A percentile compares a stretch with the other conserved stretches of the same genome.
phyloP scores from a whole-genome alignment of 139 green algal genomes.

The Picochlorum sp. region DNA sequence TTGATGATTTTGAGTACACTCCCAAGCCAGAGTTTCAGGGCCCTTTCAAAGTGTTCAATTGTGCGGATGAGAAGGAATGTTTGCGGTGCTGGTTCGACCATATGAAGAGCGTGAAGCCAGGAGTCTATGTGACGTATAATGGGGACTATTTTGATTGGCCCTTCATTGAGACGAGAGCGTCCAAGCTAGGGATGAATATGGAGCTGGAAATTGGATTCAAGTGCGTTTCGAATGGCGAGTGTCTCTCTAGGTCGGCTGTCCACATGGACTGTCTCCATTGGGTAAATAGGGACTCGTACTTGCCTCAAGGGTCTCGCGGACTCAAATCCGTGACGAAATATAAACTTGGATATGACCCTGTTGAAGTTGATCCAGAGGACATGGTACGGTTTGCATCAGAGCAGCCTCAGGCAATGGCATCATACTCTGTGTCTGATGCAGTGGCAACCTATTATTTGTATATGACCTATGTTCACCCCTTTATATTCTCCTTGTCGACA shows the following conservation, averaged over 20 bases:
- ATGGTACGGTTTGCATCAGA: conserved; percentile 71
- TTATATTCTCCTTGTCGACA: conserved; percentile 97
- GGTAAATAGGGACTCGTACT: conserved; percentile 96
- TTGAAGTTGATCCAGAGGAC: conserved; percentile 94
- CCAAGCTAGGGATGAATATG: conserved; percentile 80
- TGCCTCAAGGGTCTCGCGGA: conserved; percentile 86
- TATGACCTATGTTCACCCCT: conserved; percentile 98
- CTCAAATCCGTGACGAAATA: conserved; percentile 95
- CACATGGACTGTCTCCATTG: conserved; percentile 97
- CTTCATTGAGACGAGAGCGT: conserved; percentile 83
- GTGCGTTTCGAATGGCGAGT: not conserved
- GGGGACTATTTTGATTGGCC: conserved; percentile 98
- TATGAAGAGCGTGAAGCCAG: conserved; percentile 77
- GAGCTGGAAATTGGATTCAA: conserved; percentile 65
- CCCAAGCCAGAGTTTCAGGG: conserved; percentile 89
- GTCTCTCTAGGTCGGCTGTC: conserved; percentile 47
- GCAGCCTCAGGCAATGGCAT: conserved; percentile 79
- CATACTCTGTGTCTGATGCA: conserved; percentile 95
- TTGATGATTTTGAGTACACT: conserved; percentile 93
- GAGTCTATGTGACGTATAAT: conserved; percentile 98
- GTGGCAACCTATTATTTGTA: conserved; percentile 98
- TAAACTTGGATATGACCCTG: conserved; percentile 93
- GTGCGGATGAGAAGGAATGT: conserved; percentile 64
- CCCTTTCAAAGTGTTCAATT: conserved; percentile 87
- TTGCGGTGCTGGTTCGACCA: conserved; percentile 88